Base-by-base conservation (phyloP, 2,329 filamentous ascomycete species). In the Pseudogymnoascus sp. region DNA sequence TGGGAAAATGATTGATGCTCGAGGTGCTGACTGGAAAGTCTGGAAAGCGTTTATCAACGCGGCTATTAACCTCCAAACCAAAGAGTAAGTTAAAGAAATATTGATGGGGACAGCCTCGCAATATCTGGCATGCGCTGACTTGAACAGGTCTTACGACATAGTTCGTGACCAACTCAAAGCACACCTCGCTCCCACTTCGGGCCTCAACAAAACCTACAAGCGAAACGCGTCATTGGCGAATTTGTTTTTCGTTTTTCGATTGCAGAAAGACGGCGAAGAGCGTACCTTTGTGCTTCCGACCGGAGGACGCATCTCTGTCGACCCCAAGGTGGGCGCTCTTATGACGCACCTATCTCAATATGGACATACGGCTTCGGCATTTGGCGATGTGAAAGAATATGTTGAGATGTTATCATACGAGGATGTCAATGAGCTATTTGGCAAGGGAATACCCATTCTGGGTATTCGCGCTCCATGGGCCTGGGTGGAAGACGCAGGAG, bases 161-260 rank as follows among this genome's bases (percentile, higher is more conserved):
- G 66, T 71, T 25, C 59, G 64, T 21, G 61, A 60, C 6, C 70
- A 73, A 64, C 61, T 71, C 6, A 64, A 72, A 63, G 66, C 69
- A 18, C 70, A 73, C 62, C 59, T 72, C 37, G 67, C 70, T 36
- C 67, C 67, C 39, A 58, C 58, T 12, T 70, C 67, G 33, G 66
- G 67, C 13, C 65, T 72, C 39, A 71, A 73, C 55, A 73, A 73
- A 42, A 71, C 68, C 25, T 72, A 69, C 67, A 67, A 66, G 63
- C 65, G 72, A 64, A 74, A 73, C 64, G 72, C 71, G 5, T 71
- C 69, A 37, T 61, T 74, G 7, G 70, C 72, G 8, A 59, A 59
- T 39, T 15, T 59, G 21, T 55, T 4, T 13, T 55, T 55, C 29
- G 12, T 9, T 15, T 55, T 55, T 15, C 4, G 35, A n/a, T 55